Percentiles rank a stretch among this genome's conserved stretches.
Conservation (phyloP, 768 basidiomycete species). For the Termitomyces sp. region DNA sequence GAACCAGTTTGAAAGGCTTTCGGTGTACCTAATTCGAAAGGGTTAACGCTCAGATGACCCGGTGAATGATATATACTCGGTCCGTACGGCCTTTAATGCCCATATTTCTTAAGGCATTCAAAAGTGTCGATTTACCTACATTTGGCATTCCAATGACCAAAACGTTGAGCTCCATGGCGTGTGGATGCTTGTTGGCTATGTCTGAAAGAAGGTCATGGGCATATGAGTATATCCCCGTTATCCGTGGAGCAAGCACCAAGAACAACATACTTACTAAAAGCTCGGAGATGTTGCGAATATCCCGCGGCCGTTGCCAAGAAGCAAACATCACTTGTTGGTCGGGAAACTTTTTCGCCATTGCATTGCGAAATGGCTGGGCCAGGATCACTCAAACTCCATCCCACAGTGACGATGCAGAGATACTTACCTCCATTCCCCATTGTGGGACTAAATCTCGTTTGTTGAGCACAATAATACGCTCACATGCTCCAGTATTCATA, state of each 20-base stretch:
- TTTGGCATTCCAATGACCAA: constrained; percentile 99
- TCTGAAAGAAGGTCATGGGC: constrained; percentile 31
- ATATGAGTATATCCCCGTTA: neutral
- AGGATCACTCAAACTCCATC: constrained; percentile 10
- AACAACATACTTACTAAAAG: constrained; percentile 67
- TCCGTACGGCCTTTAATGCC: constrained; percentile 81
- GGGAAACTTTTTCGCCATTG: constrained; percentile 67
- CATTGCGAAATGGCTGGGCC: constrained; percentile 62
- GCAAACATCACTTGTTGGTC: constrained; percentile 66
- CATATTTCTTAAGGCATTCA: constrained; percentile 84
- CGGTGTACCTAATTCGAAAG: constrained; percentile 48
- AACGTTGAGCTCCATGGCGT: constrained; percentile 77
- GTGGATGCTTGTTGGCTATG: constrained; percentile 62
- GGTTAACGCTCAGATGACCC: constrained; percentile 2
- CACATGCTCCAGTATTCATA: constrained; percentile 46
- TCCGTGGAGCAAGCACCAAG: constrained; percentile 8
- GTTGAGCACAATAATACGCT: constrained; percentile 87
- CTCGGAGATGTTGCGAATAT: constrained; percentile 59
- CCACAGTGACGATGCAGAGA: constrained; percentile 5
- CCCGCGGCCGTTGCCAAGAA: constrained; percentile 61
- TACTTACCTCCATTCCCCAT: constrained; percentile 79
- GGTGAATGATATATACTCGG: constrained; percentile 3
- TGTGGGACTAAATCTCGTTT: constrained; percentile 88
- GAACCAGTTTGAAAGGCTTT: constrained; percentile 89
- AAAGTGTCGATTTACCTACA: constrained; percentile 91